phyloP scores from a whole-genome alignment of 306 rosid species.

The Prunus mongolica region DNA sequence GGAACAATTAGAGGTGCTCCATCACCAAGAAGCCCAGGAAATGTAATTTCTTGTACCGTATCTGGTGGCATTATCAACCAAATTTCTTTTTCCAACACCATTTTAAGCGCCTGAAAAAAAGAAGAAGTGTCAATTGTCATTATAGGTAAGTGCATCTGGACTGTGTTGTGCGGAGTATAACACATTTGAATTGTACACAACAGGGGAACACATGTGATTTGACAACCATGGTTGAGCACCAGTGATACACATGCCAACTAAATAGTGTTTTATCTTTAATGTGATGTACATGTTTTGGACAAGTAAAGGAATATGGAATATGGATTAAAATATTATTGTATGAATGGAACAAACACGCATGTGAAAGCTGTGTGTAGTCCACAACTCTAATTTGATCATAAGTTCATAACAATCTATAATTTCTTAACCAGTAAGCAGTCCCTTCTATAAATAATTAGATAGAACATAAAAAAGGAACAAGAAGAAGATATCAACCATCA shows the following conservation, averaged over 20 bases:
- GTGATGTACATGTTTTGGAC: neutral
- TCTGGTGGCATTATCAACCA: conserved; percentile 82
- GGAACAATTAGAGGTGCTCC: conserved; percentile 83
- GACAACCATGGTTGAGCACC: neutral
- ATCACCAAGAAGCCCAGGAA: conserved; percentile 98
- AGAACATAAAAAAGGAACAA: neutral
- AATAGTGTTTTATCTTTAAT: neutral
- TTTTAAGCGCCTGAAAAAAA: conserved; percentile 74
- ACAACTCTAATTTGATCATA: neutral
- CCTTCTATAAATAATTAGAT: neutral
- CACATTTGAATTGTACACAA: neutral
- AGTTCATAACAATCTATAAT: neutral
- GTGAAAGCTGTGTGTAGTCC: neutral
- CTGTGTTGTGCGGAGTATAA: neutral
- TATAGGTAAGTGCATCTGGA: neutral
- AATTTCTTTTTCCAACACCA: conserved; percentile 92
- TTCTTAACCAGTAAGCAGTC: neutral
- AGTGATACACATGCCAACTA: neutral
- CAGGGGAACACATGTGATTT: neutral
- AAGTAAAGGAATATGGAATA: neutral
- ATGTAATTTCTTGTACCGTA: conserved; percentile 72
- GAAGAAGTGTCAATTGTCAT: neutral
- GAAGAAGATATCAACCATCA: neutral
- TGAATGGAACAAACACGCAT: neutral
- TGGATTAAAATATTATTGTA: neutral